Evolutionary conservation across 106 monocot genomes (phyloP).

Genomic region (Phalaenopsis equestris): DNA sequence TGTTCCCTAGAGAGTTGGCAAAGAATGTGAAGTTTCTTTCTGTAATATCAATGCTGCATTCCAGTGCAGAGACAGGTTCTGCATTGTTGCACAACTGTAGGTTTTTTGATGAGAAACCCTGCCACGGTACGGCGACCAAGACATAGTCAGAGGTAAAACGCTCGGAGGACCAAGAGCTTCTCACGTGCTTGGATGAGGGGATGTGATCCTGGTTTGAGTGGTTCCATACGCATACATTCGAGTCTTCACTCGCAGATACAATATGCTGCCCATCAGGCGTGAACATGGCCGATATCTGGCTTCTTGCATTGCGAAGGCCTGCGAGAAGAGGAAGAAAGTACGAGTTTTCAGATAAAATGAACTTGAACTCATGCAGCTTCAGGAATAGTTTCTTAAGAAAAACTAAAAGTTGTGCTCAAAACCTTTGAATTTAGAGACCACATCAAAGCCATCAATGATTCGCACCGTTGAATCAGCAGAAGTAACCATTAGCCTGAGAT

Average conservation of each 20-base stretch:
- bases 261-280: conserved; percentile 64
- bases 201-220: conserved; percentile 20
- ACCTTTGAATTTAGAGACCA: conserved; percentile 63
- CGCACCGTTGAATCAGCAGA: conserved; percentile 57
- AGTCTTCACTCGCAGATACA: conserved; percentile 82
- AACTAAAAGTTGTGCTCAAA: background rate
- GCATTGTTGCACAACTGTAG: background rate
- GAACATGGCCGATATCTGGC: conserved; percentile 75
- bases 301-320: conserved; percentile 58
- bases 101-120: conserved; percentile 19
- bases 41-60: background rate
- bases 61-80: background rate
- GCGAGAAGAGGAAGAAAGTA: background rate
- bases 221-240: conserved; percentile 72
- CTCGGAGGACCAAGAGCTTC: conserved; percentile 48
- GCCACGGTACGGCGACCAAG: conserved; percentile 78
- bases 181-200: conserved; percentile 21
- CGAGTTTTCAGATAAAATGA: background rate
- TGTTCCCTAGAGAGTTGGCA: background rate
- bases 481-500: conserved; percentile 50
- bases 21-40: background rate
- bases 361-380: background rate
- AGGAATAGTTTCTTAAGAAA: background rate
- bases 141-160: conserved; percentile 46
- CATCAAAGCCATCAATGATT: conserved; percentile 50